Conservation (phyloP, 208 protist species). For the Crithidia sp. region DNA sequence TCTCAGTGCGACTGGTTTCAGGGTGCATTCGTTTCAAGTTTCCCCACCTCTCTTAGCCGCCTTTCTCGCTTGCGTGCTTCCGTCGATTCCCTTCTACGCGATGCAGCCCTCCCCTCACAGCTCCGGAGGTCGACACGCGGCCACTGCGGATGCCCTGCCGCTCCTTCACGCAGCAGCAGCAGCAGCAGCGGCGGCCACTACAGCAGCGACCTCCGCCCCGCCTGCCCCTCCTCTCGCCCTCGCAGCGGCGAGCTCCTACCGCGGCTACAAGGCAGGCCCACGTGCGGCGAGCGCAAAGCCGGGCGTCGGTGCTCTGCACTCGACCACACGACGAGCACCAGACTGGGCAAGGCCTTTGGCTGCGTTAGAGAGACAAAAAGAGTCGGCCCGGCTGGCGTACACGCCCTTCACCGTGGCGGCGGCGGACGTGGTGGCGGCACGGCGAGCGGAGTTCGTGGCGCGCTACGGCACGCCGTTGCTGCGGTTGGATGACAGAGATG, state of each 20-base stretch:
- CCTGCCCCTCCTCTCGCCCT: neutral
- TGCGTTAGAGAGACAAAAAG: constrained; percentile 2
- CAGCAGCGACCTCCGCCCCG: neutral
- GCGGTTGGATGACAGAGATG: too few species aligned
- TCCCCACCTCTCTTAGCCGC: too few species aligned
- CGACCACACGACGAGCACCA: neutral
- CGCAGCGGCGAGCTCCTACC: neutral
- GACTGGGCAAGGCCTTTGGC: constrained; percentile 9
- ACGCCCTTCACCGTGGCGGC: constrained; percentile 9
- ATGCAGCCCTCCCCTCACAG: neutral
- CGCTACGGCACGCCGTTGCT: neutral
- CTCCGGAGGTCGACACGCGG: neutral
- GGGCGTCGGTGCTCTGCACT: neutral
- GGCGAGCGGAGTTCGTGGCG: neutral
- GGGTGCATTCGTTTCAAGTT: too few species aligned
- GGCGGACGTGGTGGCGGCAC: constrained; percentile 4
- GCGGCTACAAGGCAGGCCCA: neutral
- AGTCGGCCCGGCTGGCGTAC: constrained; percentile 7
- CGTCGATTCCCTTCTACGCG: neutral
- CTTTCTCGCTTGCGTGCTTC: too few species aligned
- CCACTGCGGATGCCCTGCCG: neutral
- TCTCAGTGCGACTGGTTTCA: too few species aligned
- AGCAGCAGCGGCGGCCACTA: neutral
- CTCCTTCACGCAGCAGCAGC: neutral
- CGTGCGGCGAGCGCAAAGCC: neutral